Evolutionary conservation across 108 stramenopile species (phyloP), one percentile per base, ranked within the genome.

Genomic region (Discostella stelligeroides): DNA sequence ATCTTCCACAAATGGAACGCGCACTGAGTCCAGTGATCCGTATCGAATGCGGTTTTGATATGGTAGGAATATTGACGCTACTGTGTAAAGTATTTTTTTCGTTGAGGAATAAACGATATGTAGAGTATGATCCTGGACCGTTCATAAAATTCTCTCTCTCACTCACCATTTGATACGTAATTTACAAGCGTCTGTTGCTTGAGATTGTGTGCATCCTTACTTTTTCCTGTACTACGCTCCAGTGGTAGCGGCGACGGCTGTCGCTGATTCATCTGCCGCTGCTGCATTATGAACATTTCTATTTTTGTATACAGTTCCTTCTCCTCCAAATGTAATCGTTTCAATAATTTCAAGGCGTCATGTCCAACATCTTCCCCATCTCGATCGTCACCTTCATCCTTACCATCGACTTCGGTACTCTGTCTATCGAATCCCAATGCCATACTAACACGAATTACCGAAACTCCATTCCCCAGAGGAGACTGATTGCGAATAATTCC

Each of bases 1-100:
- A 9, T 79, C 78, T 55, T 79, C 78, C 17, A 63, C 70, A 67
- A 79, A 79, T 2, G 78, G 78, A 4, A 72, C 66, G 24, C 78
- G 78, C 25, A 64, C 39, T 14, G 60, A 72, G 10, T 66, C 78
- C 13, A 79, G 51, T 8, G 60, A 72, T 24, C 78, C 78, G 45
- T 79, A 72, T 41, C 43, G 60, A 17, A 79, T 79, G 37, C 7
- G 21, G 14, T 60, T 64, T 54, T 55, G 53, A 28, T 61, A 60
- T 24, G 18, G 41, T 38, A 40, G 34, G 1, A 78, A 60, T 60
- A 53, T 49, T 37, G 68, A 50, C 27, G 63, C 69, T 1, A 78
- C 71, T 70, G 47, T 12, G 10, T 30, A 53, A 0, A 5, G 0
- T 12, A 6, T 13, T 23, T 21, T 53, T 23, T 7, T 18, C 17